A percentile compares a stretch with the other conserved stretches of the same genome.
These are phyloP conservation scores for Acacia confusa DNA, from an alignment of 306 rosid genomes.

Conservation along the genomic window DNA sequence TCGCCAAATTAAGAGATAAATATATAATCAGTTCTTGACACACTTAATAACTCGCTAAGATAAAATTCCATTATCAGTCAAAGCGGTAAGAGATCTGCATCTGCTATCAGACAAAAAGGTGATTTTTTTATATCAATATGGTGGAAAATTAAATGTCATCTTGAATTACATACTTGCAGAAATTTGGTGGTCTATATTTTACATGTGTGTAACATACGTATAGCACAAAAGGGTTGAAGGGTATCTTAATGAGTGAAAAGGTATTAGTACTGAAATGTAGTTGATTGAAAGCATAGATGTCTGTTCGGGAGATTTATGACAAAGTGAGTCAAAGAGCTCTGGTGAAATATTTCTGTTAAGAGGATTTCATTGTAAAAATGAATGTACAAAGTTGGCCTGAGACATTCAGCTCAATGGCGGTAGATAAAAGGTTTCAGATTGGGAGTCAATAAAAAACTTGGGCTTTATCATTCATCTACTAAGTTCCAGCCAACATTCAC, in stretches of 20 bases:
- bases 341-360: neutral
- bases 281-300: neutral
- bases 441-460: neutral
- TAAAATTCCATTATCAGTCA: neutral
- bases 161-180: neutral
- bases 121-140: neutral
- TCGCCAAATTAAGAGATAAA: constrained; percentile 12
- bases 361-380: neutral
- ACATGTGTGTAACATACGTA: neutral
- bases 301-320: neutral
- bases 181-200: neutral
- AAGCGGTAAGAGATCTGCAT: constrained; percentile 15
- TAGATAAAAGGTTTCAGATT: neutral
- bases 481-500: constrained; percentile 32
- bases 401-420: neutral
- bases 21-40: neutral
- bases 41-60: neutral
- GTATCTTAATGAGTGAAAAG: neutral
- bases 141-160: neutral
- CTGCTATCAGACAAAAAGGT: constrained; percentile 24
- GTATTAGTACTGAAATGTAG: neutral
- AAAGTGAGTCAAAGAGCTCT: neutral
- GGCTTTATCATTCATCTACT: neutral
- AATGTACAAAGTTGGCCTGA: neutral
- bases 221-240: neutral